Evolutionary conservation across 768 basidiomycete genomes (phyloP), one percentile per base, ranked within the genome.

Genomic region (Lyophyllum decastes): DNA sequence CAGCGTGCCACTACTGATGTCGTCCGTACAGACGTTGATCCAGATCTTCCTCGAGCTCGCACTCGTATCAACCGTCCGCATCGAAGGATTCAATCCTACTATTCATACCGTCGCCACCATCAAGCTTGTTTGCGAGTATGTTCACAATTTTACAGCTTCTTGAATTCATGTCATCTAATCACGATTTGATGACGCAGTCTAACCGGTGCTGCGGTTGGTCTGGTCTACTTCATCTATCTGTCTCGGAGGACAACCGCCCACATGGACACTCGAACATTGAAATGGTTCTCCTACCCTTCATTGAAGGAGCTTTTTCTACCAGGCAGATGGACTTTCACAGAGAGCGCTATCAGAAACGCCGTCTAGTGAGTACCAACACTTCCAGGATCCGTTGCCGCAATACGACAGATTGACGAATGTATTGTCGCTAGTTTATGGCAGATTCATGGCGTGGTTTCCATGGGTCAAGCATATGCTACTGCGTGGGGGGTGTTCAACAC

Each of bases 401-500:
- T n/a, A n/a, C n/a, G n/a, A n/a, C n/a, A n/a, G n/a, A n/a, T n/a
- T n/a, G n/a, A n/a, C n/a, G n/a, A n/a, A n/a, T n/a, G n/a, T n/a
- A n/a, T n/a, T n/a, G n/a, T n/a, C 41, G 19, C 16, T 57, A 64
- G 51, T 30, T 49, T 67, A 34, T 67, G 65, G 66, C 60, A 61
- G 48, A 61, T 69, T 25, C 64, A 64, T 25, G 66, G 66, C 25
- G 54, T 69, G 12, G 65, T 66, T 27, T 52, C 63, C 6, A 65
- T 66, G 63, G 66, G 65, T 3, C 60, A 63, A 25, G 60, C 51
- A 4, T 67, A 69, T 26, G 68, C 68, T 12, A 69, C 66, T 16
- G 68, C 68, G 4, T 69, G 64, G 64, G 66, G 64, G 16, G 45
- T 65, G 4, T 69, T 69, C 43, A 67, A 63, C 46, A 69, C 66